phyloP scores from a whole-genome alignment of 2,329 filamentous ascomycete species.

The Mycocentrospora acerina region DNA sequence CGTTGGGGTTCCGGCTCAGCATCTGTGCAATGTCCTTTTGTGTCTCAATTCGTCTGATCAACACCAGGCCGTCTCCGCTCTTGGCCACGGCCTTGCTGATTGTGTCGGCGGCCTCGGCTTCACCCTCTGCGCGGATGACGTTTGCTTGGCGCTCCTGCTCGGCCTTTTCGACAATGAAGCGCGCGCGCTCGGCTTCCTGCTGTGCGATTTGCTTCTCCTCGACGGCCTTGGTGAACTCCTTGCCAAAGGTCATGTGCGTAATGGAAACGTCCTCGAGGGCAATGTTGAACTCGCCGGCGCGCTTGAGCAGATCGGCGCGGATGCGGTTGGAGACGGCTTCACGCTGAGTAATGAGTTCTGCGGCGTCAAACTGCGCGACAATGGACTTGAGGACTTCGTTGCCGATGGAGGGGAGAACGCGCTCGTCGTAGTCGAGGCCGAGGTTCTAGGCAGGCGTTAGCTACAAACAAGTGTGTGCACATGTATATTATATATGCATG shows the following conservation, averaged over 20 bases:
- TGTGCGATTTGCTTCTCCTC: constrained; percentile 99
- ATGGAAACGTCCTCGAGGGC: constrained; percentile 98
- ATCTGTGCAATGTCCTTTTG: constrained; percentile 94
- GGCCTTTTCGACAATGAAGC: constrained; percentile 97
- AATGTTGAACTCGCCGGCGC: constrained; percentile 97
- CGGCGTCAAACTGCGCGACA: constrained; percentile 56
- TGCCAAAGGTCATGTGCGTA: constrained; percentile 99
- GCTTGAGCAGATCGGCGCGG: constrained; percentile 85
- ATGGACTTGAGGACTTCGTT: constrained; percentile 59
- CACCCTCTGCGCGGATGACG: constrained; percentile 96
- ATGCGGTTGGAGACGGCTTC: constrained; percentile 96
- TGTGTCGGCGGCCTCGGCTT: constrained; percentile 93
- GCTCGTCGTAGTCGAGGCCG: constrained; percentile 91
- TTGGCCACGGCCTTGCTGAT: constrained; percentile 93
- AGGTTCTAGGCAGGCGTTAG: constrained; percentile 68
- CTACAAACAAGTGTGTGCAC: too few species aligned
- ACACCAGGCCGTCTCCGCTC: constrained; percentile 87
- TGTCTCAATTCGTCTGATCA: constrained; percentile 97
- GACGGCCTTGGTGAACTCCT: constrained; percentile 97
- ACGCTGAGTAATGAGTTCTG: constrained; percentile 87
- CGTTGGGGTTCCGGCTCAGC: constrained; percentile 86
- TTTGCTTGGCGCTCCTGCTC: constrained; percentile 99
- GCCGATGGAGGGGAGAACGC: constrained; percentile 56
- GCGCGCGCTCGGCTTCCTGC: constrained; percentile 94
- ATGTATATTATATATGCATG: background rate